phyloP scores from a whole-genome alignment of 352 stramenopile species.

The Pythium aquatile region DNA sequence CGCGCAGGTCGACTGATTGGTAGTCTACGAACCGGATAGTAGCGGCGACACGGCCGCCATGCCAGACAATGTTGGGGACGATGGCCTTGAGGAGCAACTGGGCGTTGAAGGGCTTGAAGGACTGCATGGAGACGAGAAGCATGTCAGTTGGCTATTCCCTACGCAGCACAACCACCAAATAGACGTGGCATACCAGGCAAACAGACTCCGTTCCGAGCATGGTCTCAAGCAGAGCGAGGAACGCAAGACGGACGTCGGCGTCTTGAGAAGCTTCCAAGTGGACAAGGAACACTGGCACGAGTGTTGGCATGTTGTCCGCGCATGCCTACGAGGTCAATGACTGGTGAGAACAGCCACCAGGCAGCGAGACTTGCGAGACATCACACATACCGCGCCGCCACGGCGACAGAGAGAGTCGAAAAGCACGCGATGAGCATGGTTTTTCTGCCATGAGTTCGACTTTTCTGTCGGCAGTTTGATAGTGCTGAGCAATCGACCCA shows the following conservation, averaged over 20 bases:
- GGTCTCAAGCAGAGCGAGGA: slow-evolving; percentile 82
- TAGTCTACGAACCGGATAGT: slow-evolving; percentile 60
- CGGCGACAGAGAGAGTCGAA: slow-evolving; percentile 80
- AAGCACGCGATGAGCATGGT: slow-evolving; percentile 48
- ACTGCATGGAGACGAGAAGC: slow-evolving; percentile 23
- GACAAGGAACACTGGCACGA: slow-evolving; percentile 62
- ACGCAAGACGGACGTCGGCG: slow-evolving; percentile 73
- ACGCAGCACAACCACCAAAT: too few species aligned
- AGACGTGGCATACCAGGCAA: slow-evolving; percentile 36
- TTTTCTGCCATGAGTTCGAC: slow-evolving; percentile 57
- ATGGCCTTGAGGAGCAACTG: slow-evolving; percentile 73
- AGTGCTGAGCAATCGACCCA: slow-evolving; percentile 49
- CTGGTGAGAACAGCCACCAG: background rate
- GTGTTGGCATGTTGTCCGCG: slow-evolving; percentile 46
- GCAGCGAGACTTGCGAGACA: too few species aligned
- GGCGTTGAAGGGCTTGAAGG: slow-evolving; percentile 62
- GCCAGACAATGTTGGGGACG: slow-evolving; percentile 90
- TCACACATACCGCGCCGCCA: slow-evolving; percentile 44
- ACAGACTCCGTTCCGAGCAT: slow-evolving; percentile 65
- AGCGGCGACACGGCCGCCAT: slow-evolving; percentile 78
- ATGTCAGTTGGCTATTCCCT: background rate
- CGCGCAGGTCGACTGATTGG: background rate
- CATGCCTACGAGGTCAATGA: slow-evolving; percentile 40
- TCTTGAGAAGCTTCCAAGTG: slow-evolving; percentile 68
- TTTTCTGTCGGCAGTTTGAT: slow-evolving; percentile 50